Base-by-base conservation (phyloP, 2,329 filamentous ascomycete genomes). In the Beauveria sp. region DNA sequence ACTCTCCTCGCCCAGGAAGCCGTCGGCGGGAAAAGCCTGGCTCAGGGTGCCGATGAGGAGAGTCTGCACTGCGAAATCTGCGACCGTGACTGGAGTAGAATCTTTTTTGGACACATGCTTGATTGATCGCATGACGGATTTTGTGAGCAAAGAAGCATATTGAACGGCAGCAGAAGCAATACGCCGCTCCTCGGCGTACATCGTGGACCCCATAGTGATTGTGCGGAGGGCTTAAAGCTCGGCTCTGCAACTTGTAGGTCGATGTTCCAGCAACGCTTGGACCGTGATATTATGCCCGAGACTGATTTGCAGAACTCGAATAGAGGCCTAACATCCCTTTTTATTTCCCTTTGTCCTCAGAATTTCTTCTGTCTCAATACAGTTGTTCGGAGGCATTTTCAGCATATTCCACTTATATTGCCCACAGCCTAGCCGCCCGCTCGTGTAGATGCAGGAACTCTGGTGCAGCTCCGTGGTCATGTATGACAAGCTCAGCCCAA, bases 51-150 rank as follows among this genome's bases (percentile, higher is more conserved):
- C 73, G 61, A 83, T 82, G 62, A 84, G 76, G 14, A 84, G 71
- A 12, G 81, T 80, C 67, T 85, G 81, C 3, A 78, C 77, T 42
- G 79, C 81, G 66, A 84, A 83, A 65, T 84, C 81, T 55, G 80
- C 81, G 43, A 83, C 78, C 1, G 81, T 83, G 47, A 84, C 81
- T 8, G 81, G 81, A 0, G 75, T 78, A 61, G 73, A 71, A 67
- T 84, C 81, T 64, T 73, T 73, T 67, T 84, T 83, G 63, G 77
- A 76, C 52, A 81, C 70, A n/a, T 74, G 74, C 56, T 74, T 75
- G 75, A 30, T 83, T 73, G 47, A 58, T 28, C 24, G 26, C 56
- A 58, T 58, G 12, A 59, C 57, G 5, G 73, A 71, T 68, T 83
- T 82, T 12, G 81, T 84, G 38, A 83, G 71, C 20, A 80, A 68